Evolutionary conservation across 768 basidiomycete genomes (phyloP).

Genomic region (Dendrothele bispora): DNA sequence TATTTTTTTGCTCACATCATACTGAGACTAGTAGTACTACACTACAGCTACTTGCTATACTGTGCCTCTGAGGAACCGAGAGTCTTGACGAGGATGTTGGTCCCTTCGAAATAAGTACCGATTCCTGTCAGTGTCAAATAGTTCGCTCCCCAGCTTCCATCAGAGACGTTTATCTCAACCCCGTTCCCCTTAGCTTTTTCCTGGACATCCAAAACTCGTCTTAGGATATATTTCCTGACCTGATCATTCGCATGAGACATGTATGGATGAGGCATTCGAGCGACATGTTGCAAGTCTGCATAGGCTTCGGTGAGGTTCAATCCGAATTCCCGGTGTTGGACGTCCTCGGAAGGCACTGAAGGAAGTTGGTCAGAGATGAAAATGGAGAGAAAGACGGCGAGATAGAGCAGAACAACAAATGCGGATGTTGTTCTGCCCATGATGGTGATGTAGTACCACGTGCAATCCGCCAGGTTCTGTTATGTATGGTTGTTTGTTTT

Average conservation of each 20-base stretch:
- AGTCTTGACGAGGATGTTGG: slow-evolving; percentile 48
- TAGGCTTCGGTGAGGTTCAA: slow-evolving; percentile 55
- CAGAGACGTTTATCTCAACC: slow-evolving; percentile 9
- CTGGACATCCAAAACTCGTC: slow-evolving; percentile 48
- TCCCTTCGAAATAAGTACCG: slow-evolving; percentile 50
- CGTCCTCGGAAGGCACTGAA: too few relatives aligned
- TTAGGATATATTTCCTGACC: slow-evolving; percentile 60
- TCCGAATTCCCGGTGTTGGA: too few relatives aligned
- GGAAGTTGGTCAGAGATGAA: too few relatives aligned
- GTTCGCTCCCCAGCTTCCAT: slow-evolving; percentile 47
- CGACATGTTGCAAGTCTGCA: slow-evolving; percentile 62
- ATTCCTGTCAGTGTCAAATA: slow-evolving; percentile 14
- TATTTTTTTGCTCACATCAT: too few relatives aligned
- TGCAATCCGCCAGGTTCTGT: too few relatives aligned
- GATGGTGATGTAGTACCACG: too few relatives aligned
- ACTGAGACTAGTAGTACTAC: too few relatives aligned
- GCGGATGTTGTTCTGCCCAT: too few relatives aligned
- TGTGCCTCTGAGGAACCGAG: slow-evolving; percentile 29
- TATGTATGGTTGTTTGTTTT: too few relatives aligned
- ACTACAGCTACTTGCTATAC: too few relatives aligned
- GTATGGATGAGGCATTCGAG: slow-evolving; percentile 72
- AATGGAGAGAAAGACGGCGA: too few relatives aligned
- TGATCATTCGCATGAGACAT: slow-evolving; percentile 76
- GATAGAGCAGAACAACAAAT: too few relatives aligned
- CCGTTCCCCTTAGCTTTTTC: not conserved